These are phyloP conservation scores for Psilocybe subaeruginosa DNA, from an alignment of 768 basidiomycete species.

Conservation along the genomic window DNA sequence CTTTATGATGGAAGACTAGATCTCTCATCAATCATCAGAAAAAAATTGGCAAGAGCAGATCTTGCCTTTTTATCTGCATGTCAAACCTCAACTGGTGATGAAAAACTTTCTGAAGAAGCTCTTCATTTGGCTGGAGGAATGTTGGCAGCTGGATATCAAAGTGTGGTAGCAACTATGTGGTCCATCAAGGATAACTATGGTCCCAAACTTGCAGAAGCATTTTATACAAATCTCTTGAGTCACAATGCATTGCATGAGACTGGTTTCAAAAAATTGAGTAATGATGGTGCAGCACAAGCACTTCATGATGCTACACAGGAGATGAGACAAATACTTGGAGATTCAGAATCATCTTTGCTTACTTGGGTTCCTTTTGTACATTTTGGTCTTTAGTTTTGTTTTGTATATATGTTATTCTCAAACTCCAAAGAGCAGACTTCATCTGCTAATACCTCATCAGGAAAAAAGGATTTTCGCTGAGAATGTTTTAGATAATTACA, in stretches of 20 bases:
- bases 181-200: slow-evolving; percentile 14
- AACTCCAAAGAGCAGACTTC: no score
- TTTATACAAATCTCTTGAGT: neutral
- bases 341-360: neutral
- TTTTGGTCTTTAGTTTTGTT: neutral
- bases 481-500: no score
- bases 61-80: slow-evolving; percentile 13
- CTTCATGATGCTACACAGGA: no score
- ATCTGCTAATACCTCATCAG: no score
- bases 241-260: no score
- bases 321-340: neutral
- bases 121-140: slow-evolving; percentile 17
- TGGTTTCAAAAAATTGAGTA: no score
- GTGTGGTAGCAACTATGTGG: slow-evolving; percentile 21
- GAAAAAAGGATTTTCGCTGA: no score
- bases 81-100: neutral
- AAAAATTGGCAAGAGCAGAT: neutral
- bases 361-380: neutral
- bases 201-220: neutral
- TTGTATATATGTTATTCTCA: no score
- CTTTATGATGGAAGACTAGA: slow-evolving; percentile 1
- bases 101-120: slow-evolving; percentile 11
- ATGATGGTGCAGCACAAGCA: no score
- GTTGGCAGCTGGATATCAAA: slow-evolving; percentile 16
- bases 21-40: slow-evolving; percentile 1